Base-by-base conservation (phyloP, 345 rosid species). In the Populus davidiana region DNA sequence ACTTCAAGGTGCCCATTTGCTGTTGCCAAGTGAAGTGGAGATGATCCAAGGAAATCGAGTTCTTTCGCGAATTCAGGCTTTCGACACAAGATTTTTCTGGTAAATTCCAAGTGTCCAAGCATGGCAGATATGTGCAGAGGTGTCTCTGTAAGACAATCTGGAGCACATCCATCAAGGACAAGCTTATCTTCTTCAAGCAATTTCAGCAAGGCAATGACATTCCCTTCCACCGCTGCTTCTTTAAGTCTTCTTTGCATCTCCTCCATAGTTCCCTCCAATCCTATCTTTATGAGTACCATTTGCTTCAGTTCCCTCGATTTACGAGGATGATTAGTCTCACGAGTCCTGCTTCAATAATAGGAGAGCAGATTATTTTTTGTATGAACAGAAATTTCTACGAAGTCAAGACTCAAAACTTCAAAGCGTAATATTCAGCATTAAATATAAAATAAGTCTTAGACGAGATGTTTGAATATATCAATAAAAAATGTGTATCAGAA, bases 1-100 rank as follows among this genome's bases (percentile, higher is more conserved):
- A 66, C 35, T 49, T 71, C 47, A 27, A 71, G 59, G 41, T 71
- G 54, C 27, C 73, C 80, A 5, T 78, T 73, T 29, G 76, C 77
- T 14, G 73, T 1, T 64, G 81, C 73, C 47, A 67, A 54, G 69
- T 67, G 81, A 73, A 78, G 81, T 2, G 81, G 67, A 3, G 77
- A 50, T 18, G 23, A 27, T 20, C 38, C 12, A 1, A 29, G 69
- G 11, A 33, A 52, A 43, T 78, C 81, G 11, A 73, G 62, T 33
- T 78, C 73, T 27, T 35, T 17, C 4, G 77, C 77, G 1, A 67
- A 16, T 33, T 31, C 47, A 7, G 81, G 81, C 38, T 29, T 72
- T 67, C 18, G 71, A 21, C 17, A 7, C 13, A 21, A 11, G 9
- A 67, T 67, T 20, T 7, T 31, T 36, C 11, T 62, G 39, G 21